Conservation (phyloP, 176 grass and related monocot species). For the Carex pumila region DNA sequence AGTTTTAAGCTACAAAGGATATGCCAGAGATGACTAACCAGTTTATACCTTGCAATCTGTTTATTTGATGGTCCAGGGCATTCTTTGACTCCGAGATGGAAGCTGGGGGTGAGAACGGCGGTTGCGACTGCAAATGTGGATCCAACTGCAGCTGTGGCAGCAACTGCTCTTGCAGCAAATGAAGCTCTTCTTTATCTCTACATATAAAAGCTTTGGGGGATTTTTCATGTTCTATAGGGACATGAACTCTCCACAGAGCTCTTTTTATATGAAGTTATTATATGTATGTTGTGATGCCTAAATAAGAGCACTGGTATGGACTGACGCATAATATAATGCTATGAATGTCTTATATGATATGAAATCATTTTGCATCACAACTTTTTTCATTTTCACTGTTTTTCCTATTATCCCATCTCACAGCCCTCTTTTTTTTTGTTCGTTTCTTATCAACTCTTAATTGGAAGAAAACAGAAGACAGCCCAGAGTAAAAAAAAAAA, state of each 20-base stretch:
- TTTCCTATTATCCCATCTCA: neutral
- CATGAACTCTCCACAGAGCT: neutral
- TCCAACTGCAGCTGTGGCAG: slow-evolving; percentile 48
- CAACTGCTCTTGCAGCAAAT: slow-evolving; percentile 61
- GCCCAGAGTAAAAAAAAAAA: neutral
- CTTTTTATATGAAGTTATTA: neutral
- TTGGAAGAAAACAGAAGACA: neutral
- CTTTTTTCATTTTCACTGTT: neutral
- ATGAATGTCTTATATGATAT: slow-evolving; percentile 1
- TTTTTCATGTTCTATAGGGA: neutral
- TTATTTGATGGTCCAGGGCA: slow-evolving; percentile 16
- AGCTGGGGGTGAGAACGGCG: slow-evolving; percentile 43
- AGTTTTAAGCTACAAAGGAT: neutral
- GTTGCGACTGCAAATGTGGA: slow-evolving; percentile 75
- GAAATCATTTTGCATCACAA: neutral
- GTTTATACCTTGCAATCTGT: neutral
- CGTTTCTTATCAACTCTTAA: neutral
- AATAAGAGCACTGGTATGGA: slow-evolving; percentile 10
- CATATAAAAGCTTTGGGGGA: slow-evolving; percentile 4
- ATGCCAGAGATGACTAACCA: neutral
- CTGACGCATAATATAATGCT: neutral
- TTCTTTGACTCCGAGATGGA: slow-evolving; percentile 41
- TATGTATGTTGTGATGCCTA: slow-evolving; percentile 11
- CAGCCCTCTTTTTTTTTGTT: neutral
- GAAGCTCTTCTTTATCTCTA: slow-evolving; percentile 18